Evolutionary conservation across 2,329 filamentous ascomycete species (phyloP).

Genomic region (Penicillium sp.): DNA sequence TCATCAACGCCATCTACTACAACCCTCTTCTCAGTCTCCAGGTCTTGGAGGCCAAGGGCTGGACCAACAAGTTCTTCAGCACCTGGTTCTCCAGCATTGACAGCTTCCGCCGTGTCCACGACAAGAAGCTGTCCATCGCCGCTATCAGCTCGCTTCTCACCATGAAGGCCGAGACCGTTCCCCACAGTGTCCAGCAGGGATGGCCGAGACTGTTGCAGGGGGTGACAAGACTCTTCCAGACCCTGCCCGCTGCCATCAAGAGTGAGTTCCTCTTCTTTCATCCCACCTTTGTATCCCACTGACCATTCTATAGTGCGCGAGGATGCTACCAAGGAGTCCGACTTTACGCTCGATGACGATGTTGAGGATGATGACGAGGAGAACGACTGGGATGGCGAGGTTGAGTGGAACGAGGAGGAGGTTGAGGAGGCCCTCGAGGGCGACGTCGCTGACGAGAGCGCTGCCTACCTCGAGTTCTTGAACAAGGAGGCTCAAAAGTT

Average conservation of each 20-base stretch:
- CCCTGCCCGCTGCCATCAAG: conserved; percentile 80
- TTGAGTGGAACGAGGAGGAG: conserved; percentile 64
- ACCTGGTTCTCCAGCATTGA: conserved; percentile 97
- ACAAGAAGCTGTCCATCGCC: conserved; percentile 97
- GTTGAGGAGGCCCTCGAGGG: conserved; percentile 59
- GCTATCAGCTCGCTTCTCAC: conserved; percentile 85
- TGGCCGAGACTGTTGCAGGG: conserved; percentile 91
- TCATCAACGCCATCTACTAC: conserved; percentile 98
- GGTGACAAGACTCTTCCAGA: conserved; percentile 87
- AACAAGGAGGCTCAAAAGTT: conserved; percentile 92
- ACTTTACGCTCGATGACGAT: conserved; percentile 74
- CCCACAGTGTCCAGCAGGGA: conserved; percentile 86
- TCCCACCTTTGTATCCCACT: conserved; percentile 19
- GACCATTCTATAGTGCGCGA: conserved; percentile 65
- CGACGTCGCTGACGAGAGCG: conserved; percentile 83
- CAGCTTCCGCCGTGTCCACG: conserved; percentile 87
- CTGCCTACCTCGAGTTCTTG: conserved; percentile 91
- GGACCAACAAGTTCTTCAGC: conserved; percentile 99
- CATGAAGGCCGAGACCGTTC: conserved; percentile 76
- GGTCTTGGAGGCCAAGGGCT: conserved; percentile 83
- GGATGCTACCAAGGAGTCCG: conserved; percentile 85
- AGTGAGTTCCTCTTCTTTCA: conserved; percentile 53
- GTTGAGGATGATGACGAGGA: conserved; percentile 73
- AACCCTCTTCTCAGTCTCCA: conserved; percentile 82
- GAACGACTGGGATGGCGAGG: conserved; percentile 76